Evolutionary conservation across 208 protist genomes (phyloP).

Genomic region (Leishmania tropica): DNA sequence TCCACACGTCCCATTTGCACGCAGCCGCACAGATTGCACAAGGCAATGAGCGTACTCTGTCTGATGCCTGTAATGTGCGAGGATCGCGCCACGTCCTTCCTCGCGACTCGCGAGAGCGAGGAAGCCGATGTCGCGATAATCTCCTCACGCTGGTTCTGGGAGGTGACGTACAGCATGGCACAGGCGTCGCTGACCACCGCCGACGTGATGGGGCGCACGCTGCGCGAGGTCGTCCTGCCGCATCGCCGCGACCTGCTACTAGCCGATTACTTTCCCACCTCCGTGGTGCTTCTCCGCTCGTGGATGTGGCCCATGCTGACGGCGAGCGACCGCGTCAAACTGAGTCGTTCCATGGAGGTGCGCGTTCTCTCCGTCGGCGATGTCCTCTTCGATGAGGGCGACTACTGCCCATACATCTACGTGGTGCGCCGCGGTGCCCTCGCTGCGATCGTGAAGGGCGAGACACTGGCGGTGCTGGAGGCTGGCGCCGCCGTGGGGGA

Average conservation of each 20-base stretch:
- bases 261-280: slow-evolving; percentile 69
- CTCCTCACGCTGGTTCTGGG: slow-evolving; percentile 83
- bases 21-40: slow-evolving; percentile 36
- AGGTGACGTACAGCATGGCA: slow-evolving; percentile 58
- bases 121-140: slow-evolving; percentile 78
- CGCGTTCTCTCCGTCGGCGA: slow-evolving; percentile 78
- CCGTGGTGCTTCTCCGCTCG: slow-evolving; percentile 75
- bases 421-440: slow-evolving; percentile 79
- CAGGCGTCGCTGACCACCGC: slow-evolving; percentile 34
- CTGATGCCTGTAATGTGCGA: slow-evolving; percentile 78
- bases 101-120: slow-evolving; percentile 46
- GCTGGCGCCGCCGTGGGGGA: slow-evolving; percentile 80
- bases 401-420: slow-evolving; percentile 74
- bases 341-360: slow-evolving; percentile 71
- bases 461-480: slow-evolving; percentile 65
- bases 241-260: slow-evolving; percentile 65
- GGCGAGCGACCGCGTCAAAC: slow-evolving; percentile 74
- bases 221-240: slow-evolving; percentile 59
- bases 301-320: slow-evolving; percentile 86
- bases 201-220: slow-evolving; percentile 50
- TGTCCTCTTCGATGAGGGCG: slow-evolving; percentile 70
- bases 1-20: slow-evolving; percentile 41
- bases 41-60: slow-evolving; percentile 65
- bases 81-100: slow-evolving; percentile 57
- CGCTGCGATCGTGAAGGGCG: slow-evolving; percentile 64